These are phyloP conservation scores for Geotrichum reessii DNA, from an alignment of 1,139 yeast species.

Conservation along the genomic window DNA sequence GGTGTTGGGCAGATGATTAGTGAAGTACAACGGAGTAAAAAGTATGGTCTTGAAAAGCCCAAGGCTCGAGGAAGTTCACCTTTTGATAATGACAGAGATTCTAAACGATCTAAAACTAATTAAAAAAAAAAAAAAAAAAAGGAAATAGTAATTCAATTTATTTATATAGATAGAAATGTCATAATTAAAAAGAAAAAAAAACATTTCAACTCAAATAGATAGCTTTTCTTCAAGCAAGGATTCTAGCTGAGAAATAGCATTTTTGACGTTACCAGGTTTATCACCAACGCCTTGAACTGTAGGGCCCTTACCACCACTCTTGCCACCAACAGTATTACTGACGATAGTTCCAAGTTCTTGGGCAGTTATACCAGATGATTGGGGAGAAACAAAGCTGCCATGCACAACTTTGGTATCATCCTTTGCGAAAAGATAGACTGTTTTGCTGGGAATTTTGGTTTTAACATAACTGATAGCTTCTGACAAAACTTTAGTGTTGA, in stretches of 20 bases:
- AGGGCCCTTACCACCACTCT: slow-evolving; percentile 97
- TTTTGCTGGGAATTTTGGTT: slow-evolving; percentile 66
- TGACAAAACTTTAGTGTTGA: slow-evolving; percentile 89
- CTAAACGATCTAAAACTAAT: slow-evolving; percentile 1
- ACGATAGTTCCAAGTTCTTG: slow-evolving; percentile 69
- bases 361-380: slow-evolving; percentile 69
- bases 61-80: slow-evolving; percentile 3
- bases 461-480: slow-evolving; percentile 86
- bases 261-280: slow-evolving; percentile 59
- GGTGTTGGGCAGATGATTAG: slow-evolving; percentile 25
- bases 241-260: slow-evolving; percentile 67
- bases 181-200: not conserved
- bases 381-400: slow-evolving; percentile 82
- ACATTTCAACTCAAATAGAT: slow-evolving; percentile 5
- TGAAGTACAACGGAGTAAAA: slow-evolving; percentile 26
- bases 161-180: not conserved
- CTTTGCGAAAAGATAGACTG: slow-evolving; percentile 80
- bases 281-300: slow-evolving; percentile 97
- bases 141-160: not conserved
- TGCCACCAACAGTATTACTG: slow-evolving; percentile 78
- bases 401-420: slow-evolving; percentile 74
- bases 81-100: not conserved
- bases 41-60: slow-evolving; percentile 22
- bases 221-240: slow-evolving; percentile 51
- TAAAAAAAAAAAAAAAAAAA: not conserved